phyloP scores from a whole-genome alignment of 257 asterid genomes.

The Solanum etuberosum region DNA sequence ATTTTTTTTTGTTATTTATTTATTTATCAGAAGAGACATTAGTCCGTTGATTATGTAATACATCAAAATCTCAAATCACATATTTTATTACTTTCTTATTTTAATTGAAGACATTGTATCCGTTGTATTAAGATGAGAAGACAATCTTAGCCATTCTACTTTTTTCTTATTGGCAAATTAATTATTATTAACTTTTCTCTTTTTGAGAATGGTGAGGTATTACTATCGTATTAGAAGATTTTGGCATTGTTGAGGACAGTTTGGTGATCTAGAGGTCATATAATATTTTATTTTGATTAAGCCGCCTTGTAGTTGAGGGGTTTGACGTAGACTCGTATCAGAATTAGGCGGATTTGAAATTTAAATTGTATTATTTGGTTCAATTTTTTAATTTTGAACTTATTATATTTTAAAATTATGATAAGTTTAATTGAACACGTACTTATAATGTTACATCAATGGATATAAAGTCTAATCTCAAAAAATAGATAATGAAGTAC shows the following conservation, averaged over 20 bases:
- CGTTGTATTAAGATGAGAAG: constrained; percentile 2
- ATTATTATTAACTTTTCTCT: neutral
- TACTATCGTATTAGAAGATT: neutral
- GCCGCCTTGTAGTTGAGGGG: too few species aligned
- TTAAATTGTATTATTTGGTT: neutral
- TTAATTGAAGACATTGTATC: neutral
- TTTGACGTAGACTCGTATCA: too few species aligned
- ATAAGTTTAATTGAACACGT: neutral
- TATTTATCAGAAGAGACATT: neutral
- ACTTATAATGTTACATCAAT: neutral
- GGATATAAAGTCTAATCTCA: neutral
- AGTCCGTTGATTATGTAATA: constrained; percentile 6
- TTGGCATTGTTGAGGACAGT: neutral
- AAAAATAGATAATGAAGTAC: neutral
- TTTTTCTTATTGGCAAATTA: neutral
- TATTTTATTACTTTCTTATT: neutral
- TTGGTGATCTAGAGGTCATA: neutral
- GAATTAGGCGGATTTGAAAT: neutral
- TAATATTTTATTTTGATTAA: too few species aligned
- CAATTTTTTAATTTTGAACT: too few species aligned
- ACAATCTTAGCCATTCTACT: neutral
- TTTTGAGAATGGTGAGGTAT: neutral
- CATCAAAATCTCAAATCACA: constrained; percentile 7
- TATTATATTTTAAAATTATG: neutral
- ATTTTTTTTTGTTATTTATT: too few species aligned